These are phyloP conservation scores for Podaxis sp. DNA, from an alignment of 768 basidiomycete species.

Conservation along the genomic window DNA sequence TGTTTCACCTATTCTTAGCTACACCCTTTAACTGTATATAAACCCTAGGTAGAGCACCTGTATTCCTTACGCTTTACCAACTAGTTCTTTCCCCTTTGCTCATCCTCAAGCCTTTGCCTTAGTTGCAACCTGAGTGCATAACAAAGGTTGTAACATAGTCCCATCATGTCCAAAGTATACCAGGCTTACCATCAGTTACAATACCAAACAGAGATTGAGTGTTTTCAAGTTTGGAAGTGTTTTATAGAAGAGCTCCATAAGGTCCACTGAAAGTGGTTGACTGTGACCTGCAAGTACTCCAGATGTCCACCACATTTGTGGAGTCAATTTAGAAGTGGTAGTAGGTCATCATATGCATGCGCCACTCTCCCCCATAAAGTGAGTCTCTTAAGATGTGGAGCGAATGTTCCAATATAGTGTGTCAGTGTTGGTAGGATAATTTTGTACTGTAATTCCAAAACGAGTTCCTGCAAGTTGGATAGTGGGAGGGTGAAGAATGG, in stretches of 20 bases:
- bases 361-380: neutral
- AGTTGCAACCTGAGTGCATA: too few species aligned
- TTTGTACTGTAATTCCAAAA: neutral
- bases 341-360: neutral
- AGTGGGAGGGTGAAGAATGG: neutral
- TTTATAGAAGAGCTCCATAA: neutral
- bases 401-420: neutral
- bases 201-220: neutral
- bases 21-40: too few species aligned
- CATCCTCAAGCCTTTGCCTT: too few species aligned
- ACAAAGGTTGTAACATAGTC: too few species aligned
- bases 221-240: neutral
- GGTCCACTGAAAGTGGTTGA: neutral
- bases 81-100: too few species aligned
- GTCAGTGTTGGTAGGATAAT: neutral
- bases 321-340: neutral
- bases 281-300: neutral
- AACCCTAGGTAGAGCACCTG: too few species aligned
- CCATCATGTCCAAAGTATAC: too few species aligned
- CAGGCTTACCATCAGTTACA: too few species aligned
- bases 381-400: neutral
- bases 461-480: neutral
- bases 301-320: neutral
- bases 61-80: too few species aligned
- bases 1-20: too few species aligned